phyloP scores from a whole-genome alignment of 2,329 filamentous ascomycete species.

The Camptophora hylomeconis region DNA sequence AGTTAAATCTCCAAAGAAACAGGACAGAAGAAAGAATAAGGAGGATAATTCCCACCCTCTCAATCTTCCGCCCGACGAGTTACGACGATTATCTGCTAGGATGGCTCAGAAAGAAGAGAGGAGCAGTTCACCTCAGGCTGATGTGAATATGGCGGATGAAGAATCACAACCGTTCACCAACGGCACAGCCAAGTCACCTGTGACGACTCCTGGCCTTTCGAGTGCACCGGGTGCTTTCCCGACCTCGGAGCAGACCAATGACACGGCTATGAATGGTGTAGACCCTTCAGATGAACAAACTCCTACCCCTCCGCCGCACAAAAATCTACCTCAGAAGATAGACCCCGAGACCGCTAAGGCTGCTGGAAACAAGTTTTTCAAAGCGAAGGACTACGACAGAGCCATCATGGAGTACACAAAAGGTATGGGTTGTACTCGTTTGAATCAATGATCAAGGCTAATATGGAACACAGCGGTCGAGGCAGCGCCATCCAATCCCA shows the following conservation, averaged over 20 bases:
- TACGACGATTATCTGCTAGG: conserved; percentile 57
- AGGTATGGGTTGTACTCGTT: conserved; percentile 41
- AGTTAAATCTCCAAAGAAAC: conserved; percentile 13
- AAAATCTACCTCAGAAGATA: conserved; percentile 38
- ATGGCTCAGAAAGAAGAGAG: conserved; percentile 29
- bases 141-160: conserved; percentile 43
- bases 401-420: conserved; percentile 91
- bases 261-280: conserved; percentile 20
- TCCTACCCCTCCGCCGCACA: conserved; percentile 34
- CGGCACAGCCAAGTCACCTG: conserved; percentile 9
- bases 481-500: conserved; percentile 70
- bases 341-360: conserved; percentile 88
- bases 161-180: conserved; percentile 5
- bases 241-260: conserved; percentile 5
- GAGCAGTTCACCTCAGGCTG: conserved; percentile 57
- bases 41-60: conserved; percentile 52
- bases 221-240: conserved; percentile 14
- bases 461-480: conserved; percentile 59
- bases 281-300: conserved; percentile 25
- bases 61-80: conserved; percentile 80
- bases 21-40: conserved; percentile 15
- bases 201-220: conserved; percentile 11
- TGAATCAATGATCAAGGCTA: conserved; percentile 1
- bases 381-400: conserved; percentile 75
- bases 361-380: conserved; percentile 92